These are phyloP conservation scores for Colletotrichum eleusines DNA, from an alignment of 2,329 filamentous ascomycete species.

Conservation along the genomic window DNA sequence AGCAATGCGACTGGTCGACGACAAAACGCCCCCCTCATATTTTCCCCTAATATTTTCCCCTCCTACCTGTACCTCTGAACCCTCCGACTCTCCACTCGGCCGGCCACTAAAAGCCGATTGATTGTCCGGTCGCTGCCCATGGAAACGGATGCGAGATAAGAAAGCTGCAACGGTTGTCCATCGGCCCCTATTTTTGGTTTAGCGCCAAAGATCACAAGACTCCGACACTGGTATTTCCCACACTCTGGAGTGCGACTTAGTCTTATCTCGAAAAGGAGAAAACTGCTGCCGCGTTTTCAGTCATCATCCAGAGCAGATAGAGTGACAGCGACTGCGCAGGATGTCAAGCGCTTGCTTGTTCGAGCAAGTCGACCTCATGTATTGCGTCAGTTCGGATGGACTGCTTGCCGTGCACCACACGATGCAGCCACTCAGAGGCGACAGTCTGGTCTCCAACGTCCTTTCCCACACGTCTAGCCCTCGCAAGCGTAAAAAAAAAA, in stretches of 20 bases:
- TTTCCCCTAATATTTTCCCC: background rate
- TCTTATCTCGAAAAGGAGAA: conserved; percentile 22
- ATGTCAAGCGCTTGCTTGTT: conserved; percentile 32
- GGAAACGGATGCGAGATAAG: conserved; percentile 24
- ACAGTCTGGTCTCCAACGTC: conserved; percentile 20
- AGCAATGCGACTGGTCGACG: conserved; percentile 26
- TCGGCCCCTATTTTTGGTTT: conserved; percentile 31
- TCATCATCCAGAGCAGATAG: conserved; percentile 29
- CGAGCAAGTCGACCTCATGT: conserved; percentile 28
- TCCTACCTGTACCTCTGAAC: background rate
- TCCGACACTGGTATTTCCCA: conserved; percentile 24
- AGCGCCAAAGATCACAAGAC: conserved; percentile 14
- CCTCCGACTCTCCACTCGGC: conserved; percentile 16
- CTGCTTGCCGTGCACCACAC: conserved; percentile 16
- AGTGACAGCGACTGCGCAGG: conserved; percentile 29
- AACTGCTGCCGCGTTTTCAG: conserved; percentile 15
- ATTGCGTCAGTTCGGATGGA: conserved; percentile 37
- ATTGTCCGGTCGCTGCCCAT: conserved; percentile 16
- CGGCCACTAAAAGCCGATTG: conserved; percentile 15
- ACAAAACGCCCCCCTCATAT: conserved; percentile 11
- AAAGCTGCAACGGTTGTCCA: conserved; percentile 31
- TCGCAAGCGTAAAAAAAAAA: conserved; percentile 35
- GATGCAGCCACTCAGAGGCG: conserved; percentile 34
- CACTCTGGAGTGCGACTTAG: conserved; percentile 10
- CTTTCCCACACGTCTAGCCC: conserved; percentile 19